phyloP scores from a whole-genome alignment of 306 rosid species.

The Ormosia emarginata region DNA sequence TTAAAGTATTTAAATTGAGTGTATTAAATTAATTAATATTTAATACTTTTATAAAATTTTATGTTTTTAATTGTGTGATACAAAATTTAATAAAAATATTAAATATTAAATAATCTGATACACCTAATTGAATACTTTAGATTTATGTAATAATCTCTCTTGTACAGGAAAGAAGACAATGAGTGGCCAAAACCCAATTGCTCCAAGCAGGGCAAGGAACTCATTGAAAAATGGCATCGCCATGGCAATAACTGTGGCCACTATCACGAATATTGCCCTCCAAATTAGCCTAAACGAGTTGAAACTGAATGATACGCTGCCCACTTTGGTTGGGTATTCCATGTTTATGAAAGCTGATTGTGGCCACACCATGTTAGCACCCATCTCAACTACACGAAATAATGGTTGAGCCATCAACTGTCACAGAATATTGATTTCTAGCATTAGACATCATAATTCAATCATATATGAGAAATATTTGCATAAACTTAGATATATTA shows the following conservation, averaged over 20 bases:
- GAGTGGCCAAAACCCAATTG: constrained; percentile 63
- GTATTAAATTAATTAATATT: no score
- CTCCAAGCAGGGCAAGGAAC: constrained; percentile 57
- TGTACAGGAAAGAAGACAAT: constrained; percentile 54
- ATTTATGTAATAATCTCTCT: no score
- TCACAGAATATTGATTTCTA: not conserved
- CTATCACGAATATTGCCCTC: constrained; percentile 47
- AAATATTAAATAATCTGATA: no score
- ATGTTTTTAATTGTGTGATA: no score
- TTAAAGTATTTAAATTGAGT: no score
- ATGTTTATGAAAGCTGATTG: constrained; percentile 36
- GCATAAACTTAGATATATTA: no score
- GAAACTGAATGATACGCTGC: constrained; percentile 1
- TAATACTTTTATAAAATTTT: no score
- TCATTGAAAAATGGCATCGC: constrained; percentile 61
- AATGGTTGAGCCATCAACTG: constrained; percentile 58
- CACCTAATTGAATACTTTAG: no score
- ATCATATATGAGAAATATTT: not conserved
- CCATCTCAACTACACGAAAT: constrained; percentile 41
- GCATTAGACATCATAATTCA: not conserved
- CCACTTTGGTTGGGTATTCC: constrained; percentile 14
- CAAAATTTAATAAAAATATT: no score
- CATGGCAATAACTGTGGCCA: constrained; percentile 31
- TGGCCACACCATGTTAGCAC: constrained; percentile 48
- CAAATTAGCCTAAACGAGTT: constrained; percentile 48